Evolutionary conservation across 2,329 filamentous ascomycete species (phyloP).

Genomic region (Periconia macrospinosa): DNA sequence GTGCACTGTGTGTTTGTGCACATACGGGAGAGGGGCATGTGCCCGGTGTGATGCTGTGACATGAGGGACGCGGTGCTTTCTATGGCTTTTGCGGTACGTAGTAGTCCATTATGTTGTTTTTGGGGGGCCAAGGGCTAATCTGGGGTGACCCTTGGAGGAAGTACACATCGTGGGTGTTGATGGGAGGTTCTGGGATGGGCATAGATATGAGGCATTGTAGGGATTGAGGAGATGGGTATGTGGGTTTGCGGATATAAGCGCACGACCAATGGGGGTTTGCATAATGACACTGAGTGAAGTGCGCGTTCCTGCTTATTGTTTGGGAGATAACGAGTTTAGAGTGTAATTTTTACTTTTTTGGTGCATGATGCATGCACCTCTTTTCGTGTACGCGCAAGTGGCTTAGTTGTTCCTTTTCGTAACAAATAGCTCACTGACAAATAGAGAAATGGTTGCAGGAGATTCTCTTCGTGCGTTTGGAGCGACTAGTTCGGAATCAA

Average conservation of each 20-base stretch:
- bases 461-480: too few species aligned
- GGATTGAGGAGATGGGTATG: not conserved
- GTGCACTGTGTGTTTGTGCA: not conserved
- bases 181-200: too few species aligned
- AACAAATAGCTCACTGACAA: too few species aligned
- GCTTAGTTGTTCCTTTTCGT: too few species aligned
- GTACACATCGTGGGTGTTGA: not conserved
- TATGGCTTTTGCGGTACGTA: not conserved
- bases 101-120: not conserved
- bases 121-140: not conserved
- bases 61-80: not conserved
- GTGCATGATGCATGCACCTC: too few species aligned
- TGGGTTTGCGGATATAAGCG: not conserved
- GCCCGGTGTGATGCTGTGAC: not conserved
- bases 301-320: not conserved
- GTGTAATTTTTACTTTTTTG: too few species aligned
- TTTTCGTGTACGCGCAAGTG: too few species aligned
- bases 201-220: too few species aligned
- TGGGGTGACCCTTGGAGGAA: not conserved
- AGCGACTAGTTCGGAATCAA: too few species aligned
- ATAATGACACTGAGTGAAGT: not conserved
- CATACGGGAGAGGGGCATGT: not conserved
- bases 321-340: not conserved
- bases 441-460: too few species aligned
- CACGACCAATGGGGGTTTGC: not conserved